Percentiles rank a stretch among this genome's conserved stretches.
Evolutionary conservation across 805 yeast species (phyloP).

Genomic region (Myxozyma geophila): DNA sequence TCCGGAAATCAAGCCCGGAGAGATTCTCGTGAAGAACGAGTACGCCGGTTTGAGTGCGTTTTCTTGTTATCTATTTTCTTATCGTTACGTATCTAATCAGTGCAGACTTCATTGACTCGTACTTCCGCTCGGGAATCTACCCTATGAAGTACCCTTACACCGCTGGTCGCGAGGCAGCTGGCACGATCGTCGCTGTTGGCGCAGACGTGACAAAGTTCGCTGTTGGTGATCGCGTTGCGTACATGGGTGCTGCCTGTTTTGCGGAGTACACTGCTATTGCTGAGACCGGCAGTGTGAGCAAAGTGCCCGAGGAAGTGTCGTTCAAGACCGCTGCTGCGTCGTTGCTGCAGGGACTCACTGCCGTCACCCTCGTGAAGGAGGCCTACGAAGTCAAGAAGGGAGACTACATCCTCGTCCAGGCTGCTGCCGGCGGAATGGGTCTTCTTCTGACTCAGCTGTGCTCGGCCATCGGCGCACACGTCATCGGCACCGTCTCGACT

Average conservation of each 20-base stretch:
- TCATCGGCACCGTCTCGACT: constrained; percentile 83
- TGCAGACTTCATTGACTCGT: constrained; percentile 56
- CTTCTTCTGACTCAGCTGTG: constrained; percentile 68
- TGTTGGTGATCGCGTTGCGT: constrained; percentile 76
- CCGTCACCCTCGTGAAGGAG: constrained; percentile 68
- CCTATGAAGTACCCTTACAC: constrained; percentile 62
- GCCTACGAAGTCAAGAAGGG: constrained; percentile 69
- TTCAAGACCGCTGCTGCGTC: constrained; percentile 64
- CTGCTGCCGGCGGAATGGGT: constrained; percentile 97
- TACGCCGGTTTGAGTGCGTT: constrained; percentile 60
- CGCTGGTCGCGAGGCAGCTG: constrained; percentile 66
- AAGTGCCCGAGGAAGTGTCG: constrained; percentile 54
- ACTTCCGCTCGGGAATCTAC: constrained; percentile 80
- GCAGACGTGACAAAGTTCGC: constrained; percentile 55
- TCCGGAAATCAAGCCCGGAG: constrained; percentile 59
- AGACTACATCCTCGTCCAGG: constrained; percentile 78
- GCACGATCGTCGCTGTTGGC: constrained; percentile 70
- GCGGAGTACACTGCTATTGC: constrained; percentile 66
- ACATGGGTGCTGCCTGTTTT: constrained; percentile 58
- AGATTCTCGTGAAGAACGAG: constrained; percentile 71
- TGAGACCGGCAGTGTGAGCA: constrained; percentile 46
- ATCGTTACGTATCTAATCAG: neutral
- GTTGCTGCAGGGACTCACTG: constrained; percentile 77
- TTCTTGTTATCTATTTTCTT: neutral
- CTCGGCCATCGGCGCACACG: constrained; percentile 68